These are phyloP conservation scores for Cadophora gregata DNA, from an alignment of 2,329 filamentous ascomycete genomes.

Conservation along the genomic window DNA sequence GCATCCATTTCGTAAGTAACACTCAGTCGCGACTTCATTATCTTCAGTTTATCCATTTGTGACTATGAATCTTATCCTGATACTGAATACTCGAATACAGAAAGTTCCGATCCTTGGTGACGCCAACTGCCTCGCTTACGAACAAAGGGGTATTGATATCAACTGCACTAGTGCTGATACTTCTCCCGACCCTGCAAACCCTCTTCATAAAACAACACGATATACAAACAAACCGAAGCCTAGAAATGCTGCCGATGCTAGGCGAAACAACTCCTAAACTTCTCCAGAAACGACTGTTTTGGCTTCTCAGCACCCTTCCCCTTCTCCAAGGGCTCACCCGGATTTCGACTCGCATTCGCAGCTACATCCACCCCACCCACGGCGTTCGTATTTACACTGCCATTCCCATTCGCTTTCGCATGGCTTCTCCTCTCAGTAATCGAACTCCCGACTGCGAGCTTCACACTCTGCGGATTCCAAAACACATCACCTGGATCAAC, in stretches of 20 bases:
- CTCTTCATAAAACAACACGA: neutral
- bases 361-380: neutral
- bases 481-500: slow-evolving; percentile 56
- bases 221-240: neutral
- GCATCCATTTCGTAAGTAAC: neutral
- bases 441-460: neutral
- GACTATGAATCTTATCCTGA: neutral
- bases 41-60: neutral
- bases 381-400: neutral
- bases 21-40: neutral
- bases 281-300: neutral
- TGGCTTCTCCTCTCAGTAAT: neutral
- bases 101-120: neutral
- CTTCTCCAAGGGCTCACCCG: neutral
- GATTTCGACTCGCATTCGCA: neutral
- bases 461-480: slow-evolving; percentile 47
- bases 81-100: neutral
- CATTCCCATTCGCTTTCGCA: neutral
- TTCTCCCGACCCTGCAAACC: neutral
- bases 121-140: neutral
- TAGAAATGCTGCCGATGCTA: neutral
- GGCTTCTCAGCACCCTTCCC: neutral
- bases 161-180: neutral
- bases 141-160: slow-evolving; percentile 4
- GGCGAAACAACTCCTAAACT: neutral